Evolutionary conservation across 2,329 filamentous ascomycete species (phyloP), one percentile per base, ranked within the genome.

Genomic region (Lojkania enalia): DNA sequence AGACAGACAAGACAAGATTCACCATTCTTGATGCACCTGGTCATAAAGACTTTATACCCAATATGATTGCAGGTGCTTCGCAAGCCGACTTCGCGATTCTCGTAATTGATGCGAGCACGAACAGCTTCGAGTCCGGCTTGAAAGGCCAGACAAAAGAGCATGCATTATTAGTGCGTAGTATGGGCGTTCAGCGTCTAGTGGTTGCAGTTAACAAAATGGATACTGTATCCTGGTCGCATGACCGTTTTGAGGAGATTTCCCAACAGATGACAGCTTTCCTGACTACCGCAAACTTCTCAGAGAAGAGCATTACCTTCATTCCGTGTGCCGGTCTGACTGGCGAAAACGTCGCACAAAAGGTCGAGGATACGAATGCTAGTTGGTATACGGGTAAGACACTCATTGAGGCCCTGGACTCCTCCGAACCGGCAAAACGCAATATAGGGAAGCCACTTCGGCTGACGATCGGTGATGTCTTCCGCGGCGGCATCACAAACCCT

Each of bases 151-250:
- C 94, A 0, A 86, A 88, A 65, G 94, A 99, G 64, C 94, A 99
- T 65, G 90, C 94, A 4, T 73, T 97, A 13, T 79, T 99, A 1
- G 83, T 95, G 4, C 82, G 92, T 48, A 96, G 91, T 58, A 87
- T 97, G 74, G 94, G 94, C 0, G 86, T 99, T 2, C 87, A 92
- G 49, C 82, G 86, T 19, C 78, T 99, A 13, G 85, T 99, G 31
- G 87, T 99, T 20, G 91, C 89, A 1, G 83, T 99, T 49, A 99
- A 99, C 74, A 99, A 99, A 70, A 85, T 99, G 60, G 94, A 99
- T 66, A 86, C 85, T 13, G 84, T 92, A 5, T 74, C 77, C 4
- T 99, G 95, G 95, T 88, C 85, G 2, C 76, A 88, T 66, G 84
- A 84, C 3, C 82, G 90, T 2, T 99, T 95, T 57, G 80, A 89